Base-by-base conservation (phyloP, 2,329 filamentous ascomycete genomes). In the Aspergillus japonicus region DNA sequence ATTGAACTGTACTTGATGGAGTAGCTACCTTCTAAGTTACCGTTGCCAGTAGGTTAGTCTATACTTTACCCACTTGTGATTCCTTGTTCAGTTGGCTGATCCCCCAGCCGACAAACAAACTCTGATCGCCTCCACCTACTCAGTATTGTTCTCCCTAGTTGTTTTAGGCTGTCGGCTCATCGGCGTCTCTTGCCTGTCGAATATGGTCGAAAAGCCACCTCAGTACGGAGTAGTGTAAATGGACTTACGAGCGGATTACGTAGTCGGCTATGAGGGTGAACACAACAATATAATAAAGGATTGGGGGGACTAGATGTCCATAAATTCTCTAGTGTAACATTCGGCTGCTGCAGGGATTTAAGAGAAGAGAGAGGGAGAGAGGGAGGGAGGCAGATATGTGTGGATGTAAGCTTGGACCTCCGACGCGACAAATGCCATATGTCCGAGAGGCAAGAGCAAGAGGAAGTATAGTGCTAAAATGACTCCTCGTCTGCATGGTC, bases 141-240 rank as follows among this genome's bases (percentile, higher is more conserved):
- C 7, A 29, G 26, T 29, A 10, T 29, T 29, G 26, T 48, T 31
- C 35, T 57, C 29, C 49, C 50, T 48, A 31, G 29, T 26, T 50
- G 50, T 31, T 44, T 59, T 57, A 29, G 56, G 55, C 54, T 50
- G 54, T 66, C 59, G 60, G 63, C 58, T 64, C 56, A 60, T 68
- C 63, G 58, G 61, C 62, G 59, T 64, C 44, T 60, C 48, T 62
- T 60, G 57, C 64, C 53, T 56, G 54, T 63, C 50, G 55, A 57
- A 39, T 24, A 54, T 57, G 39, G 33, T 35, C 33, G 47, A 48
- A 59, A 33, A 54, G 44, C 52, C 51, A 59, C 47, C 42, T 44
- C 39, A 12, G 14, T 19, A 16, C n/a, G 19, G 7, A 12, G 14
- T 19, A 16, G 19, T 44, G 7, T 5, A 19, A n/a, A 44, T 44